Evolutionary conservation across 2,329 filamentous ascomycete species (phyloP).

Genomic region (Stemphylium vesicarium): DNA sequence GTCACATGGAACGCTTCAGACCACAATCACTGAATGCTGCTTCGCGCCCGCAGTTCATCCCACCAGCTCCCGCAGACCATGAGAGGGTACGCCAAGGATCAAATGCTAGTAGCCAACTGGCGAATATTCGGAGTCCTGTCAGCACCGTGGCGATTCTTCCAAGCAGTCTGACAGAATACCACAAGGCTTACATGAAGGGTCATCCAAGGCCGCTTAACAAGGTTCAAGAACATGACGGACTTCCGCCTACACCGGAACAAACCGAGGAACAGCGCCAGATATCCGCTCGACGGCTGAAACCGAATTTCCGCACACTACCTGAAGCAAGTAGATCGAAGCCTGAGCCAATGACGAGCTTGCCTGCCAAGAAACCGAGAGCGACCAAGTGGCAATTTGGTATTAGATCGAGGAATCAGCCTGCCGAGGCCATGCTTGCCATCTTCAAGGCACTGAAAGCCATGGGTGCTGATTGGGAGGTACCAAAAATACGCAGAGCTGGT

Average conservation of each 20-base stretch:
- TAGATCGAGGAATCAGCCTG: slow-evolving; percentile 88
- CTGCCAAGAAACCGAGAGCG: slow-evolving; percentile 74
- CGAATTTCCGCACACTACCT: slow-evolving; percentile 73
- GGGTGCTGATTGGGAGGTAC: slow-evolving; percentile 83
- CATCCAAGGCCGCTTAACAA: slow-evolving; percentile 46
- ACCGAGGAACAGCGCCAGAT: slow-evolving; percentile 73
- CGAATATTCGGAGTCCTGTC: slow-evolving; percentile 52
- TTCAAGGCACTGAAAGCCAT: slow-evolving; percentile 90
- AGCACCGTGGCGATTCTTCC: slow-evolving; percentile 92
- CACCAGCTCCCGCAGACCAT: slow-evolving; percentile 33
- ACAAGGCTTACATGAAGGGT: slow-evolving; percentile 87
- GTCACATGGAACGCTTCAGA: slow-evolving; percentile 39
- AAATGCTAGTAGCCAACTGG: slow-evolving; percentile 49
- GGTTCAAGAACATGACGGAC: slow-evolving; percentile 27
- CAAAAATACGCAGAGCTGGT: slow-evolving; percentile 49
- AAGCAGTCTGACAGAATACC: slow-evolving; percentile 87
- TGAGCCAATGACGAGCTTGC: slow-evolving; percentile 62
- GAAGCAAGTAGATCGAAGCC: slow-evolving; percentile 64
- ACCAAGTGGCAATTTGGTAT: slow-evolving; percentile 99
- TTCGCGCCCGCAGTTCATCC: slow-evolving; percentile 42
- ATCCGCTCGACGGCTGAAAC: slow-evolving; percentile 80
- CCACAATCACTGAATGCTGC: slow-evolving; percentile 42
- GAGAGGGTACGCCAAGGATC: slow-evolving; percentile 55
- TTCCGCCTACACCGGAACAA: slow-evolving; percentile 52
- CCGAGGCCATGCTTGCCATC: slow-evolving; percentile 92